Conservation (phyloP, 2,329 filamentous ascomycete species). For the Exophiala sp. region DNA sequence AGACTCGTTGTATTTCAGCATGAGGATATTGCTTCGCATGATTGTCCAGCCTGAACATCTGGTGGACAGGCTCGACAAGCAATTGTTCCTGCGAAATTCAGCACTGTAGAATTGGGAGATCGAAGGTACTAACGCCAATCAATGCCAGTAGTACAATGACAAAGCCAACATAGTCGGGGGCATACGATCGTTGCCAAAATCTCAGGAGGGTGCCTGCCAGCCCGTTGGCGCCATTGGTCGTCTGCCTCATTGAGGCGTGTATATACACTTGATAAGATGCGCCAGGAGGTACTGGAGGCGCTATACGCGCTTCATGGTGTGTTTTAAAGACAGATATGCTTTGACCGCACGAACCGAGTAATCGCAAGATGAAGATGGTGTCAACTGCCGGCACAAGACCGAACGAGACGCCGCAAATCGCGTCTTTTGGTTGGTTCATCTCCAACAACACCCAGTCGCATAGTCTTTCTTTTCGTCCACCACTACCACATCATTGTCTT, state of each 20-base stretch:
- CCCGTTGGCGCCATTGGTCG: constrained; percentile 29
- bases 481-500: not conserved
- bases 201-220: constrained; percentile 47
- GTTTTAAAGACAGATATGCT: too few species aligned
- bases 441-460: not conserved
- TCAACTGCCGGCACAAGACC: not conserved
- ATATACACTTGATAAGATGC: too few species aligned
- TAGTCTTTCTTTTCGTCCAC: not conserved
- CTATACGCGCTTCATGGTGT: too few species aligned
- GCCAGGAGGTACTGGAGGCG: too few species aligned
- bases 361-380: not conserved
- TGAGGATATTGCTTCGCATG: constrained; percentile 81
- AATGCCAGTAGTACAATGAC: constrained; percentile 65
- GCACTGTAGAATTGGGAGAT: not conserved
- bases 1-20: constrained; percentile 76
- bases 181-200: constrained; percentile 70
- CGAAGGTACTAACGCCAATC: constrained; percentile 35
- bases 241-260: constrained; percentile 8
- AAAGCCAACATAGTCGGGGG: constrained; percentile 82
- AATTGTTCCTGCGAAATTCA: constrained; percentile 59
- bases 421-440: constrained; percentile 18
- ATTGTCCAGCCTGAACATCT: constrained; percentile 88
- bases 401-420: constrained; percentile 22
- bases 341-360: too few species aligned
- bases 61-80: constrained; percentile 80